Evolutionary conservation across 164 flowering plant genomes (phyloP).

Genomic region (Liriodendron chinense): DNA sequence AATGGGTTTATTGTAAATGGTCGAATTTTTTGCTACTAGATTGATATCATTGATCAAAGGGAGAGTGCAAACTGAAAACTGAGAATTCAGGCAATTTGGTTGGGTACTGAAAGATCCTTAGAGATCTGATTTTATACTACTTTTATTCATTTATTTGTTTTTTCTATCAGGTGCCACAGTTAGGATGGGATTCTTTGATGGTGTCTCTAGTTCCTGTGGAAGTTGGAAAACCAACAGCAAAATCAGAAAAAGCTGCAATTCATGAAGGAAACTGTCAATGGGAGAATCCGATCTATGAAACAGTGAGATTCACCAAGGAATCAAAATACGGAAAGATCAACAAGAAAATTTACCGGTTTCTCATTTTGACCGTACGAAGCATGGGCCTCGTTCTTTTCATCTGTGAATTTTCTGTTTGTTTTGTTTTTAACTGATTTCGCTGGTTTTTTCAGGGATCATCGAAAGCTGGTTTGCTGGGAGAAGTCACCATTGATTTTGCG

Average conservation of each 20-base stretch:
- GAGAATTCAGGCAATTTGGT: background rate
- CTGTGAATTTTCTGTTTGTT: background rate
- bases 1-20: background rate
- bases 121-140: background rate
- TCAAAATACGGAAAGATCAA: constrained; percentile 66
- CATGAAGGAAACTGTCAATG: constrained; percentile 71
- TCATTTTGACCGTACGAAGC: constrained; percentile 57
- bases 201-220: constrained; percentile 74
- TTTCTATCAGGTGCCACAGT: constrained; percentile 47
- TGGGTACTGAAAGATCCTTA: background rate
- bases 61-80: background rate
- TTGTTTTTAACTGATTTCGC: background rate
- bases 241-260: constrained; percentile 56
- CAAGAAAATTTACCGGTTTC: constrained; percentile 57
- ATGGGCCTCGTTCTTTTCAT: background rate
- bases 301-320: constrained; percentile 66
- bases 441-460: constrained; percentile 70
- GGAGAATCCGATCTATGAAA: constrained; percentile 73
- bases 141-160: background rate
- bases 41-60: background rate
- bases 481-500: constrained; percentile 67
- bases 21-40: background rate
- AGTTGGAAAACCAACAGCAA: constrained; percentile 64
- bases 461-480: constrained; percentile 70
- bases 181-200: constrained; percentile 54